A percentile compares a stretch with the other conserved stretches of the same genome.
phyloP scores from a whole-genome alignment of 352 stramenopile species.

The Phytopythium mirpurense region DNA sequence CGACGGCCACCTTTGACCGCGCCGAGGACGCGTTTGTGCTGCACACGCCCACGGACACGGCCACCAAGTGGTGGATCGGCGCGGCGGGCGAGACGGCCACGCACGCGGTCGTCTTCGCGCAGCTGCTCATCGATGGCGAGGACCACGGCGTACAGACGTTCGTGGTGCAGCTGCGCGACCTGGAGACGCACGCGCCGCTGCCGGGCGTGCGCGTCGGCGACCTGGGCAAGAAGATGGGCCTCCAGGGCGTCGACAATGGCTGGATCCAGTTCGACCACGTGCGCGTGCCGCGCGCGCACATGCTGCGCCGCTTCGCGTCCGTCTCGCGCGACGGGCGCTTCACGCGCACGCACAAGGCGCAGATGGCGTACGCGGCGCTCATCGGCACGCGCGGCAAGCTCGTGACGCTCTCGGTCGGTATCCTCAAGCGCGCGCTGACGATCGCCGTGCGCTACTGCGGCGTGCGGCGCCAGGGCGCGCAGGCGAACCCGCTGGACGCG shows the following conservation, averaged over 20 bases:
- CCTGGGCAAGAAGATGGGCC: slow-evolving; percentile 63
- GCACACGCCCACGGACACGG: slow-evolving; percentile 93
- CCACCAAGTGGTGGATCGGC: slow-evolving; percentile 95
- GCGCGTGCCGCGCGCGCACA: slow-evolving; percentile 65
- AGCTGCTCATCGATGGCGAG: slow-evolving; percentile 75
- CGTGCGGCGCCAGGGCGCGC: slow-evolving; percentile 85
- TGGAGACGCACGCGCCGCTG: slow-evolving; percentile 54
- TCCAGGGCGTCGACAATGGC: slow-evolving; percentile 75
- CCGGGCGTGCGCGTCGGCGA: slow-evolving; percentile 58
- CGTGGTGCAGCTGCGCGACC: slow-evolving; percentile 91
- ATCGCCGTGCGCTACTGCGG: slow-evolving; percentile 93
- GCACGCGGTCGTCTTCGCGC: slow-evolving; percentile 93
- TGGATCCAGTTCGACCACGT: slow-evolving; percentile 77
- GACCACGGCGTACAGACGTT: slow-evolving; percentile 95
- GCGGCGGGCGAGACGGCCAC: slow-evolving; percentile 92
- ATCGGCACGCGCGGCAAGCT: slow-evolving; percentile 75
- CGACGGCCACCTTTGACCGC: slow-evolving; percentile 92
- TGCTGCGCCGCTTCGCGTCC: slow-evolving; percentile 65
- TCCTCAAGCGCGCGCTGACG: slow-evolving; percentile 89
- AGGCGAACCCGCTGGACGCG: slow-evolving; percentile 38
- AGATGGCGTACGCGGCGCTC: slow-evolving; percentile 70
- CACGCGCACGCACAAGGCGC: slow-evolving; percentile 50
- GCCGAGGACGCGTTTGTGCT: slow-evolving; percentile 91
- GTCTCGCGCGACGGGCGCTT: slow-evolving; percentile 67
- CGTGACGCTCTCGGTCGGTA: slow-evolving; percentile 59